Evolutionary conservation across 1,139 yeast genomes (phyloP), one percentile per base, ranked within the genome.

Genomic region (Casaregolazyma lundiana): DNA sequence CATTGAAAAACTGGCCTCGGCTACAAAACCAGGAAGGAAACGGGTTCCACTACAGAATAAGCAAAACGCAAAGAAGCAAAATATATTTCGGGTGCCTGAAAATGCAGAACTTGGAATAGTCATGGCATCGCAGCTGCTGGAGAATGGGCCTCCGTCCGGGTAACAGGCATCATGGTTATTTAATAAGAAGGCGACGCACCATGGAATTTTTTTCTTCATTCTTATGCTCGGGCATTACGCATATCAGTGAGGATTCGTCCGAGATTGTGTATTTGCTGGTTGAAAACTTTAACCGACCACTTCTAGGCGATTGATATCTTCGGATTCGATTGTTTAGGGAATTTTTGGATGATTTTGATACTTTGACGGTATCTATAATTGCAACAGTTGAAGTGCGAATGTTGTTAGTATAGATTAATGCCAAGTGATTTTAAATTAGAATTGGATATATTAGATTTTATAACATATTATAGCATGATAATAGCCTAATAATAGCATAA

Each of bases 221-320:
- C 84, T 90, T 92, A 88, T 90, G 97, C 98, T 85, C 86, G 97
- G 97, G 97, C 96, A 89, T 89, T 90, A 90, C 97, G 96, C 95
- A 95, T 88, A 87, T 90, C 97, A 89, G 96, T 90, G 98, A 90
- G 97, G 97, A 92, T 89, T 89, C 96, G 96, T 92, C 97, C 97
- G 98, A 90, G 98, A 88, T 88, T 95, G 95, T 90, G 97, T 90
- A 86, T 89, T 90, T 90, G 98, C 98, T 90, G 95, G 97, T 90
- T 90, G 97, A 90, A 90, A 90, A 89, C 92, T 84, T 80, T 83
- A 84, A 86, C 92, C 95, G 97, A 89, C 97, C 89, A 79, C 97
- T 89, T 83, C 87, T 82, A 71, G 66, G 71, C 71, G 77, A 67
- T 70, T 65, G 24, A 21, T 37, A 32, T 32, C 32, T 45, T 43